A percentile compares a stretch with the other conserved stretches of the same genome.
phyloP scores from a whole-genome alignment of 441 rosid genomes.

The Eruca vesicaria region DNA sequence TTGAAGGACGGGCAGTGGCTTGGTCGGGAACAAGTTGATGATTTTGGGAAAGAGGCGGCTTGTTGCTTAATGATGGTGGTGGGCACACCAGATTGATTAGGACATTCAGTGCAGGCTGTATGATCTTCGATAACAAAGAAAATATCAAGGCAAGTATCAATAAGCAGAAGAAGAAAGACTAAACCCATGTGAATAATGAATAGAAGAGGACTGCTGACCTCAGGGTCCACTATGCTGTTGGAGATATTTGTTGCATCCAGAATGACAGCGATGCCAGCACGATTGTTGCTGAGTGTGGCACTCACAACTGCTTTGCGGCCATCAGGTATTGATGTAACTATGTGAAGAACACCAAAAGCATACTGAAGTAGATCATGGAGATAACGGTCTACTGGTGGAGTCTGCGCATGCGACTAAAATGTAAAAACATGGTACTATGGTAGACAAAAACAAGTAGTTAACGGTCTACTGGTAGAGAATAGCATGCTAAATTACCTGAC shows the following conservation, averaged over 20 bases:
- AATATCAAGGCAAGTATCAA: conserved; percentile 11
- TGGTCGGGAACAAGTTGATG: conserved; percentile 58
- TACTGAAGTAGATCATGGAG: conserved; percentile 93
- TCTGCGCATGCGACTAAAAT: conserved; percentile 52
- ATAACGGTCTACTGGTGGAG: conserved; percentile 96
- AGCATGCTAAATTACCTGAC: conserved; percentile 64
- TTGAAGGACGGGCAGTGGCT: conserved; percentile 46
- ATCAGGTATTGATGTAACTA: conserved; percentile 77
- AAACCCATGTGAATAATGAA: conserved; percentile 16
- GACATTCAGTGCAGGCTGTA: conserved; percentile 94
- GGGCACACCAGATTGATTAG: conserved; percentile 96
- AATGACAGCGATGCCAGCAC: conserved; percentile 89
- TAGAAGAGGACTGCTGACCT: conserved; percentile 48
- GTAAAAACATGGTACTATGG: conserved; percentile 12
- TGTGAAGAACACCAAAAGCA: conserved; percentile 97
- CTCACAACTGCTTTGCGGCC: conserved; percentile 91
- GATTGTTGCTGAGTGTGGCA: conserved; percentile 87
- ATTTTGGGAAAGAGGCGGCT: conserved; percentile 68
- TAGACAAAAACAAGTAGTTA: conserved; percentile 2
- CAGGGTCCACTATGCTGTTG: conserved; percentile 88
- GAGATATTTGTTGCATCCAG: conserved; percentile 91
- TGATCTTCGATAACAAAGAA: conserved; percentile 56
- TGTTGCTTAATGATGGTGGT: conserved; percentile 97
- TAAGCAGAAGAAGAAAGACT: conserved; percentile 13
- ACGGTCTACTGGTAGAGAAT: background rate